phyloP scores from a whole-genome alignment of 139 green algal species.

The Ulvella scutata region DNA sequence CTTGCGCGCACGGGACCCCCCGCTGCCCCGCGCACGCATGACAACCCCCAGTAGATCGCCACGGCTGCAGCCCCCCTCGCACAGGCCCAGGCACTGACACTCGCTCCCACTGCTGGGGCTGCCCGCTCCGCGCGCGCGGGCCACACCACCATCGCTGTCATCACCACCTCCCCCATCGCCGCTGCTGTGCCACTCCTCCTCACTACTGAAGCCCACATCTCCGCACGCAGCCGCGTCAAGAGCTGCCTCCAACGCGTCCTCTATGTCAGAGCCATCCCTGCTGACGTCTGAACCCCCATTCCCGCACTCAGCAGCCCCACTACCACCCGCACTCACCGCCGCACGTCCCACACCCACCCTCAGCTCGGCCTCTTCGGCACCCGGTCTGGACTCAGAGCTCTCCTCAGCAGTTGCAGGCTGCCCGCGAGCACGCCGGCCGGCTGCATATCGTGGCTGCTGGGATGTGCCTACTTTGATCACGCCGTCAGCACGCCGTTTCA shows the following conservation, averaged over 20 bases:
- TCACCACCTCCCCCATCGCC: conserved; percentile 7
- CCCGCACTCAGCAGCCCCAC: conserved; percentile 6
- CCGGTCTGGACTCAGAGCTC: too few species aligned
- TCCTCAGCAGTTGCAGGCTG: too few species aligned
- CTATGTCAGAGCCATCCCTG: too few species aligned
- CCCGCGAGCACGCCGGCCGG: too few species aligned
- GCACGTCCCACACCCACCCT: too few species aligned
- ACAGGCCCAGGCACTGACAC: background rate
- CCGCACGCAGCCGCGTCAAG: conserved; percentile 18
- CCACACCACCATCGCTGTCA: conserved; percentile 13
- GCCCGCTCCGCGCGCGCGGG: background rate
- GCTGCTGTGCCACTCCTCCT: conserved; percentile 5
- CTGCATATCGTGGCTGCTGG: too few species aligned
- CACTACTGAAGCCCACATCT: background rate
- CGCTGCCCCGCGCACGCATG: too few species aligned
- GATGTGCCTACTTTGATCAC: too few species aligned
- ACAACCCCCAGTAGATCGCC: background rate
- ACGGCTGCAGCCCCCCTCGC: background rate
- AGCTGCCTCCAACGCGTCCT: conserved; percentile 14
- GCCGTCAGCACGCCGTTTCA: conserved; percentile 14
- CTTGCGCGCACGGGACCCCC: too few species aligned
- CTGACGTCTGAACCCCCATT: too few species aligned
- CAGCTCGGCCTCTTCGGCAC: too few species aligned
- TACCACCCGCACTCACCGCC: conserved; percentile 14
- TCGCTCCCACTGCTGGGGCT: background rate